phyloP scores from a whole-genome alignment of 2,329 filamentous ascomycete species.

The Exophiala sp. region DNA sequence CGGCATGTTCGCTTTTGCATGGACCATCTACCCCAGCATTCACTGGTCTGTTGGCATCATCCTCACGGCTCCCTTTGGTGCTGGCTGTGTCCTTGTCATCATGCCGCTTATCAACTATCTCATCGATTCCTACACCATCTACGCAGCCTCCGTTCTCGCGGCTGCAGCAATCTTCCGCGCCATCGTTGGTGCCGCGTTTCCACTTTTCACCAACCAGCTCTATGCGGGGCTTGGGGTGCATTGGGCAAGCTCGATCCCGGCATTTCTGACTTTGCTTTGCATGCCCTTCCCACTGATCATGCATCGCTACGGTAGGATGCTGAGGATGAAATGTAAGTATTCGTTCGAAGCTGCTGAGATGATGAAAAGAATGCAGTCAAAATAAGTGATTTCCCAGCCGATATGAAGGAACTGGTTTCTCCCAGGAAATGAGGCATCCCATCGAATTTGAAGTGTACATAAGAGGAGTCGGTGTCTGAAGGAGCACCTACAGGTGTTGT shows the following conservation, averaged over 20 bases:
- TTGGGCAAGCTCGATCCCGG: constrained; percentile 46
- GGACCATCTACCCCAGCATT: constrained; percentile 56
- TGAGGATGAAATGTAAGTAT: constrained; percentile 40
- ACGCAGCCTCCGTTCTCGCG: constrained; percentile 70
- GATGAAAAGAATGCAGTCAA: neutral
- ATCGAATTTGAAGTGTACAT: neutral
- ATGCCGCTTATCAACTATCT: constrained; percentile 46
- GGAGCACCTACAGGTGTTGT: neutral
- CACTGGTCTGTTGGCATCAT: constrained; percentile 53
- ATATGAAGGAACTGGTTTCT: neutral
- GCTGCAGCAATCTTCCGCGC: constrained; percentile 78
- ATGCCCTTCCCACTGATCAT: constrained; percentile 44
- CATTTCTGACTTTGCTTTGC: constrained; percentile 43
- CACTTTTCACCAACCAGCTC: constrained; percentile 60
- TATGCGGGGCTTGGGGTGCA: constrained; percentile 45
- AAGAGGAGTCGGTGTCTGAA: neutral
- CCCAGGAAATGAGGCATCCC: neutral
- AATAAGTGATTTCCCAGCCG: neutral
- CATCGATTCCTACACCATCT: constrained; percentile 69
- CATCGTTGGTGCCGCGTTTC: constrained; percentile 73
- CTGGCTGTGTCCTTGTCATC: constrained; percentile 41
- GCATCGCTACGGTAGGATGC: constrained; percentile 39
- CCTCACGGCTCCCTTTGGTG: constrained; percentile 38
- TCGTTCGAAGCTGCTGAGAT: too few species aligned
- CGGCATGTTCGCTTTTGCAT: constrained; percentile 65